phyloP scores from a whole-genome alignment of 2,329 filamentous ascomycete genomes.

The Trichophyton verrucosum region DNA sequence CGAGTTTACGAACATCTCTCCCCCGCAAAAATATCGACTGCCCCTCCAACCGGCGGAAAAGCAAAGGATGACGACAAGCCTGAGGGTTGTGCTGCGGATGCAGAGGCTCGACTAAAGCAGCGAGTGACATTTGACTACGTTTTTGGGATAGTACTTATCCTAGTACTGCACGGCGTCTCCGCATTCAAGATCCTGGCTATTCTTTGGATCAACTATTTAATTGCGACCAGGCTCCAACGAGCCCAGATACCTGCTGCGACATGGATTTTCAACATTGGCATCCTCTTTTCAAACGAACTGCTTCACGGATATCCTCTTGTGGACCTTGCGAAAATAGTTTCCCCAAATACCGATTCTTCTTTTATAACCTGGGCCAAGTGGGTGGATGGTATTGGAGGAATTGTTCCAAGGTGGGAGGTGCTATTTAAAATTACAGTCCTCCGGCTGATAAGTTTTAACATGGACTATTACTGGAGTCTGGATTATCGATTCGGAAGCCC shows the following conservation, averaged over 20 bases:
- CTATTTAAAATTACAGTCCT: slow-evolving; percentile 93
- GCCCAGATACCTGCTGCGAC: slow-evolving; percentile 60
- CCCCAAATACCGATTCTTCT: slow-evolving; percentile 32
- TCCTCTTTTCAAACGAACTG: slow-evolving; percentile 83
- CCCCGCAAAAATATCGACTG: slow-evolving; percentile 28
- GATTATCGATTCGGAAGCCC: slow-evolving; percentile 52
- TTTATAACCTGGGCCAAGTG: slow-evolving; percentile 53
- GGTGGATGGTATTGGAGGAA: slow-evolving; percentile 66
- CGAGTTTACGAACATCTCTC: slow-evolving; percentile 52
- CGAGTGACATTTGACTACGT: slow-evolving; percentile 68
- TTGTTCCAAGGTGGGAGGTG: slow-evolving; percentile 91
- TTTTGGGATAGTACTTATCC: slow-evolving; percentile 69
- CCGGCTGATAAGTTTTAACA: slow-evolving; percentile 86
- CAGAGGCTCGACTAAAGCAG: slow-evolving; percentile 52
- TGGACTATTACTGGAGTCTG: slow-evolving; percentile 91
- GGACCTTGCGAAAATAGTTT: slow-evolving; percentile 46
- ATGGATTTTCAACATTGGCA: slow-evolving; percentile 80
- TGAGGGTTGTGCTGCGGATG: slow-evolving; percentile 21
- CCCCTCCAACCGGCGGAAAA: slow-evolving; percentile 13
- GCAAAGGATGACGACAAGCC: slow-evolving; percentile 22
- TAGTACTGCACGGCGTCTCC: slow-evolving; percentile 73
- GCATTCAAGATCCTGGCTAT: slow-evolving; percentile 70
- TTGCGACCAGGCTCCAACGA: slow-evolving; percentile 61
- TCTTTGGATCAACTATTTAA: slow-evolving; percentile 65
- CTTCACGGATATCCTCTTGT: slow-evolving; percentile 63